Base-by-base conservation (phyloP, 2,329 filamentous ascomycete species). In the Aschersonia sp. region DNA sequence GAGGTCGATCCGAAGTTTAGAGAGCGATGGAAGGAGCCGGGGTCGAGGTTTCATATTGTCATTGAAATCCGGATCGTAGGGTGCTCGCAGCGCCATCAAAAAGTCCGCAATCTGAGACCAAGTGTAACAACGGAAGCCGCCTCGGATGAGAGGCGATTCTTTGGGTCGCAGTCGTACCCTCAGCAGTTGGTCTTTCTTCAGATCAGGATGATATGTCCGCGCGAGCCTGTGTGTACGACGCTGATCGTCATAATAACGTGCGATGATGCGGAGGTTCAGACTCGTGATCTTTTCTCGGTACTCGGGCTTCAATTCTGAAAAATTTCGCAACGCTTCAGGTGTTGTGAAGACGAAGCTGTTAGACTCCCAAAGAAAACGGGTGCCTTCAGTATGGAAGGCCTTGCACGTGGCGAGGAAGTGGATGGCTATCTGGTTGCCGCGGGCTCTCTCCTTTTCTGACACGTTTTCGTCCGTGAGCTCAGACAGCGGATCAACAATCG, bases 281-380 rank as follows among this genome's bases (percentile, higher is more conserved):
- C 68, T 61, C 30, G 63, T 63, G 47, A 79, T 65, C 9, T 61
- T 57, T 32, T 65, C 57, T 12, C 75, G 71, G 48, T 67, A 67
- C 5, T 58, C 49, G 9, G 64, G 49, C 43, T 65, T 60, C 37
- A 77, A 58, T 32, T 72, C 69, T 44, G 65, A 60, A 53, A 79
- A 76, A 45, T 68, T 65, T 40, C 66, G 66, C 5, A 79, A 59
- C 3, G 72, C 65, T 39, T 69, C 63, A 30, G 68, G 68, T n/a
- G 64, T 70, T 0, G 75, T 79, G 59, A 79, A 79, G 30, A 68
- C 59, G 52, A 78, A 78, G 0, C 60, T 59, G 55, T 79, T 79
- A 45, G 65, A 70, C 30, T 64, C 60, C 71, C 75, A 76, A 9
- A 79, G 52, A 45, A 69, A 64, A 14, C 64, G 67, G 11, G 60